These are phyloP conservation scores for Croton laevigatus DNA, from an alignment of 441 rosid species.

Conservation along the genomic window DNA sequence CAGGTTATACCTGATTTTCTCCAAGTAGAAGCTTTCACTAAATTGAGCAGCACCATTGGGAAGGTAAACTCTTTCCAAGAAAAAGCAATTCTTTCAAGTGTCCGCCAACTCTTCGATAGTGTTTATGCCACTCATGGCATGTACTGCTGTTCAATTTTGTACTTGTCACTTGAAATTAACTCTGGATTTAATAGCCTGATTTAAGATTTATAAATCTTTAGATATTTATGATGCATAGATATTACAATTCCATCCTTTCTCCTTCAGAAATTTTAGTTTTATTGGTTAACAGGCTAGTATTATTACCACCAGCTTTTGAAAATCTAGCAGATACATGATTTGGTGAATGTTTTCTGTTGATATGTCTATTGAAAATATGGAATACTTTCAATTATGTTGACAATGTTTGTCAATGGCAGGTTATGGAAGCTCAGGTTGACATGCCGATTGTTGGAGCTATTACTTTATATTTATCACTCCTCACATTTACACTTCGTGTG, in stretches of 20 bases:
- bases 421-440: slow-evolving; percentile 85
- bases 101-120: background rate
- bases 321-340: background rate
- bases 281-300: slow-evolving; percentile 3
- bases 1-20: slow-evolving; percentile 75
- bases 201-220: background rate
- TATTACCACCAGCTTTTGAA: background rate
- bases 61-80: slow-evolving; percentile 45
- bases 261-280: background rate
- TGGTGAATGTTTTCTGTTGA: background rate
- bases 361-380: background rate
- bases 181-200: background rate
- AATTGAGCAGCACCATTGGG: slow-evolving; percentile 93
- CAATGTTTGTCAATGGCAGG: slow-evolving; percentile 40
- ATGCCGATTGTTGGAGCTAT: slow-evolving; percentile 95
- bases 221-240: background rate
- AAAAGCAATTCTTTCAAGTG: background rate
- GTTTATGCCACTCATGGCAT: background rate
- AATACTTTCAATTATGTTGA: background rate
- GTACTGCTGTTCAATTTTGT: background rate
- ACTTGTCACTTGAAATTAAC: background rate
- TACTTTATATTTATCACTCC: slow-evolving; percentile 87
- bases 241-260: background rate
- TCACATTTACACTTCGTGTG: slow-evolving; percentile 89
- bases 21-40: slow-evolving; percentile 97